Evolutionary conservation across 345 rosid genomes (phyloP).

Genomic region (Streptanthus diversifolius): DNA sequence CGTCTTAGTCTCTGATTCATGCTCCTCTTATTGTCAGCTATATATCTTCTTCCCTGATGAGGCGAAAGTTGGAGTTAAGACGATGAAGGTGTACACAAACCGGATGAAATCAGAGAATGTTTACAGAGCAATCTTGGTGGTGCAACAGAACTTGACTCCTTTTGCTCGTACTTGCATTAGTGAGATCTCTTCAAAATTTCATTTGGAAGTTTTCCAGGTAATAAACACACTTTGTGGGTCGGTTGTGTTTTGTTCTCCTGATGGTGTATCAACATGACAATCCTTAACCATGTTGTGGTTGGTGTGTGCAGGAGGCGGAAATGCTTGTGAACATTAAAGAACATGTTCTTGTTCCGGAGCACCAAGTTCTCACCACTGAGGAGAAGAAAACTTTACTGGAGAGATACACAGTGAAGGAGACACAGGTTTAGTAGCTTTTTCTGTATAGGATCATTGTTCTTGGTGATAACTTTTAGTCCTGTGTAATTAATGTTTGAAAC

Average conservation of each 20-base stretch:
- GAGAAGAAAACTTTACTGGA: constrained; percentile 79
- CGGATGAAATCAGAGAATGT: constrained; percentile 87
- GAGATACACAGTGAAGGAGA: constrained; percentile 78
- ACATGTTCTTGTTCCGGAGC: constrained; percentile 76
- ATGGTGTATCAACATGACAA: neutral
- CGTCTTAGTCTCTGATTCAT: neutral
- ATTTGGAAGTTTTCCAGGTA: constrained; percentile 88
- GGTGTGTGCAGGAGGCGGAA: constrained; percentile 58
- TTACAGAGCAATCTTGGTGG: constrained; percentile 70
- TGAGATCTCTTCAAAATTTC: constrained; percentile 67
- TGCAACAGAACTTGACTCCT: constrained; percentile 79
- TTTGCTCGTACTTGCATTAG: constrained; percentile 72
- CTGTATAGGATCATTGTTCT: neutral
- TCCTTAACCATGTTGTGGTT: neutral
- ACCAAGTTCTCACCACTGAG: constrained; percentile 61
- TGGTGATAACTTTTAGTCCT: neutral
- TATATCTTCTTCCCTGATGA: constrained; percentile 88
- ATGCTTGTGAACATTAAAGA: constrained; percentile 69
- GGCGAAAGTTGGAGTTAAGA: constrained; percentile 77
- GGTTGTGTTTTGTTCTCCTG: neutral
- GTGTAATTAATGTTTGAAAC: neutral
- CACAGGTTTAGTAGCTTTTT: constrained; percentile 50
- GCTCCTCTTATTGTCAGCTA: constrained; percentile 40
- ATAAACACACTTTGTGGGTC: neutral
- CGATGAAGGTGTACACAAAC: constrained; percentile 81